Base-by-base conservation (phyloP, 1,139 yeast species). In the Scheffersomyces titani region DNA sequence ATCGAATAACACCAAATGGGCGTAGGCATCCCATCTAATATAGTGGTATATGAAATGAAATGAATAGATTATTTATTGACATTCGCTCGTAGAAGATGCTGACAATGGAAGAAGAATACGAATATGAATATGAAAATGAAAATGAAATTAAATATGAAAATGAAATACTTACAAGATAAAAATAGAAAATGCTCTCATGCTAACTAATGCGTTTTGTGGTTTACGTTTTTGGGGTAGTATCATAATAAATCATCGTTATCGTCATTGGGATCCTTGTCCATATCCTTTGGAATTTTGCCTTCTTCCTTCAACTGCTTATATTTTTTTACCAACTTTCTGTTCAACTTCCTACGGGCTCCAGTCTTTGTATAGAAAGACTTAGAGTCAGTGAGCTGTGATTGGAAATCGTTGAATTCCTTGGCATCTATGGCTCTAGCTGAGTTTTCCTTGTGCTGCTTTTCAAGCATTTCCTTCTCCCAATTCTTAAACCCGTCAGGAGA, bases 381-480 rank as follows among this genome's bases (percentile, higher is more conserved):
- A 9, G 68, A 58, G 48, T 65, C 63, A 7, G 65, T 61, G 45
- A 69, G 61, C 19, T 61, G 57, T 21, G 55, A 56, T 52, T 68
- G 63, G 54, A 72, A 69, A 44, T 71, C 72, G 51, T 66, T 62
- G 52, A 66, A 65, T 48, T 69, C 73, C 49, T 61, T 59, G 51
- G 63, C 60, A 30, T 66, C 67, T 49, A 66, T 61, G 6, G 63
- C 63, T 55, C 64, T 61, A 51, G 63, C 61, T 48, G 59, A 58
- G 51, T 66, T 63, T 40, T 64, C 64, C 52, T 63, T 61, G 55
- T 63, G 61, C 46, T 65, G 58, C 57, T 69, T 63, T 22, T 61
- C 65, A 20, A 72, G 57, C 59, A 67, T 65, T 49, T 65, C 64
- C 24, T 66, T 59, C 59, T 79, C 83, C 80, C 81, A 78, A n/a